Percentiles rank a stretch among this genome's conserved stretches.
Evolutionary conservation across 2,329 filamentous ascomycete species (phyloP).

Genomic region (Colletotrichum sojae): DNA sequence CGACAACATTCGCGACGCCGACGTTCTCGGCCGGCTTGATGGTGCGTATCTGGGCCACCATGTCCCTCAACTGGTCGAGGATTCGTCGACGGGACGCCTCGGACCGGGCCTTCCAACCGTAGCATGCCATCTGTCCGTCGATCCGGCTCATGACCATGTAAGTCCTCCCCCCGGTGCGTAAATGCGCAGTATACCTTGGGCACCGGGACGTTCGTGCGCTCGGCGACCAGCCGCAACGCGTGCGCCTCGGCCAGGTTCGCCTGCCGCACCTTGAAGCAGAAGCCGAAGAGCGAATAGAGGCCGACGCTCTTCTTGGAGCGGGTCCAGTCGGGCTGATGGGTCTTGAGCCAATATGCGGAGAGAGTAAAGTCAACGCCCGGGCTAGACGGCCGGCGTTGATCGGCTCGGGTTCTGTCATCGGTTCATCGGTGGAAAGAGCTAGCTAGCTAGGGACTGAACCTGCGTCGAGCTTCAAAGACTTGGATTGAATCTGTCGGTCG

Average conservation of each 20-base stretch:
- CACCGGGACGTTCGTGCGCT: slow-evolving; percentile 59
- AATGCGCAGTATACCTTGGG: slow-evolving; percentile 60
- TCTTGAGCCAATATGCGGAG: neutral
- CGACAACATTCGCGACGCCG: slow-evolving; percentile 40
- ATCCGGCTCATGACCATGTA: slow-evolving; percentile 61
- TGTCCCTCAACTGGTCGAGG: slow-evolving; percentile 42
- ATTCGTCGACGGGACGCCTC: slow-evolving; percentile 42
- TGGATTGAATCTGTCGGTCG: too few relatives aligned
- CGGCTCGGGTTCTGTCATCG: neutral
- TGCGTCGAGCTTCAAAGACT: too few relatives aligned
- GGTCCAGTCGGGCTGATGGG: neutral
- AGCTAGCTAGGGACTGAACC: neutral
- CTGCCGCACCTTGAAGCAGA: slow-evolving; percentile 51
- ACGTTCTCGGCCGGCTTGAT: slow-evolving; percentile 29
- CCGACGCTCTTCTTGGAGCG: neutral
- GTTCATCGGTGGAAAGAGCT: neutral
- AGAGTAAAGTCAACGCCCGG: slow-evolving; percentile 5
- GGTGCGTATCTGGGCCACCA: slow-evolving; percentile 42
- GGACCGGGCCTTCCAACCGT: slow-evolving; percentile 38
- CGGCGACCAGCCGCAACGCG: slow-evolving; percentile 56
- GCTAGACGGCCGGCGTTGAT: slow-evolving; percentile 5
- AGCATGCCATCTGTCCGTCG: slow-evolving; percentile 43
- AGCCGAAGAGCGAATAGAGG: neutral
- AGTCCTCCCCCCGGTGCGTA: slow-evolving; percentile 47
- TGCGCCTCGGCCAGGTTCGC: slow-evolving; percentile 54